Evolutionary conservation across 2,329 filamentous ascomycete genomes (phyloP).

Genomic region (Trichoderma lentiforme): DNA sequence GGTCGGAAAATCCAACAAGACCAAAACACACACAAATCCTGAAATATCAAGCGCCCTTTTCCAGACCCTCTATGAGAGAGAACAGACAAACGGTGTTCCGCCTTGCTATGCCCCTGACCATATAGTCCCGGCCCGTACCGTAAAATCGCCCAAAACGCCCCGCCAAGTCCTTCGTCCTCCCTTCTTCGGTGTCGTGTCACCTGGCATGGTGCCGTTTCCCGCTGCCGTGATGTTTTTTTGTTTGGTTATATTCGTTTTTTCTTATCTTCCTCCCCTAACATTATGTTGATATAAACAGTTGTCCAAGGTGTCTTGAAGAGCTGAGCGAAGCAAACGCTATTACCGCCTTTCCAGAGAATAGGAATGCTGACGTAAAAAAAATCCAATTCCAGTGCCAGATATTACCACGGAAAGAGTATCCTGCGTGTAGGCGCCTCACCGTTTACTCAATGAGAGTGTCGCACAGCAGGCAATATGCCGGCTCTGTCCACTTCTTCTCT

Average conservation of each 20-base stretch:
- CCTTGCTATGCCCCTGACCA: slow-evolving; percentile 12
- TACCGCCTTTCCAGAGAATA: background rate
- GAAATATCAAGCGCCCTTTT: background rate
- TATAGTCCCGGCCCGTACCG: slow-evolving; percentile 4
- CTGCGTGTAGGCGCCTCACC: background rate
- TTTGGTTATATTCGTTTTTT: background rate
- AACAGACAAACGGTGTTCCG: slow-evolving; percentile 5
- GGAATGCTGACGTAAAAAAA: background rate
- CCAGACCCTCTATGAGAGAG: slow-evolving; percentile 4
- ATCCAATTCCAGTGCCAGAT: background rate
- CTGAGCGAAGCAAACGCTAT: background rate
- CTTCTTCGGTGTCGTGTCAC: background rate
- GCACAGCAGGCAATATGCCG: slow-evolving; percentile 49
- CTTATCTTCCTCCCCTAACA: background rate
- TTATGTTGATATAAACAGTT: background rate
- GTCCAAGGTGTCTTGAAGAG: background rate
- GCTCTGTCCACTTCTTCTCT: slow-evolving; percentile 53
- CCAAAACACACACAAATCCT: background rate
- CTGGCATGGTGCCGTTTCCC: background rate
- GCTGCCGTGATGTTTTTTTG: background rate
- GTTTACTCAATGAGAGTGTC: slow-evolving; percentile 43
- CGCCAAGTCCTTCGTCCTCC: background rate
- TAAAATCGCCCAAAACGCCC: slow-evolving; percentile 12
- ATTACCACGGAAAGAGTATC: background rate
- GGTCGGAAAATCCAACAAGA: background rate